A percentile compares a stretch with the other conserved stretches of the same genome.
phyloP scores from a whole-genome alignment of 805 yeast species.

The Schizosaccharomyces cryophilus region DNA sequence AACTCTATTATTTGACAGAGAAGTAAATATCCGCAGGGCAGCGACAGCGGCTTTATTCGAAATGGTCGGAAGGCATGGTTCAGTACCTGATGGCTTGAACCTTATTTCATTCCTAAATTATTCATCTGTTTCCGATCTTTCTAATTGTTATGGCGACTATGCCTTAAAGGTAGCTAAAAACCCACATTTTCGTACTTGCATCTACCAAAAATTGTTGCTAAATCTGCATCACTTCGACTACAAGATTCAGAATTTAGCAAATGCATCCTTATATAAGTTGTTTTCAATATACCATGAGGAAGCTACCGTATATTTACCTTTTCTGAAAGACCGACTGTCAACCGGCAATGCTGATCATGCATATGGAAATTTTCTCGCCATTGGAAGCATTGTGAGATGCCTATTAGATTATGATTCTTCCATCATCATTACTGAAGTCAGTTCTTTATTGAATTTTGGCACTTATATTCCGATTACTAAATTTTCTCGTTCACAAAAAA shows the following conservation, averaged over 20 bases:
- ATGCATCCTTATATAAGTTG: constrained; percentile 15
- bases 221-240: constrained; percentile 18
- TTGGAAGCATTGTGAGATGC: neutral
- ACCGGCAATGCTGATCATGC: neutral
- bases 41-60: constrained; percentile 77
- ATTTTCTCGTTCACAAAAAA: too few species aligned
- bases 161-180: constrained; percentile 12
- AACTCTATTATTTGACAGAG: constrained; percentile 44
- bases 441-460: too few species aligned
- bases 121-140: constrained; percentile 21
- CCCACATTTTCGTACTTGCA: constrained; percentile 2
- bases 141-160: constrained; percentile 19
- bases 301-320: neutral
- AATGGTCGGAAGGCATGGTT: constrained; percentile 40
- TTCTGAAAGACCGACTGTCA: neutral
- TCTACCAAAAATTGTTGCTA: constrained; percentile 7
- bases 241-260: constrained; percentile 21
- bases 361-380: neutral
- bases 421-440: too few species aligned
- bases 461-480: too few species aligned
- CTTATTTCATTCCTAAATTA: constrained; percentile 38
- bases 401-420: too few species aligned
- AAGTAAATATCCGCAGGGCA: constrained; percentile 52
- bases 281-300: neutral
- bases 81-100: constrained; percentile 14